Conservation (phyloP, 495 filamentous ascomycete genomes). For the Lasiosphaeria hispida region DNA sequence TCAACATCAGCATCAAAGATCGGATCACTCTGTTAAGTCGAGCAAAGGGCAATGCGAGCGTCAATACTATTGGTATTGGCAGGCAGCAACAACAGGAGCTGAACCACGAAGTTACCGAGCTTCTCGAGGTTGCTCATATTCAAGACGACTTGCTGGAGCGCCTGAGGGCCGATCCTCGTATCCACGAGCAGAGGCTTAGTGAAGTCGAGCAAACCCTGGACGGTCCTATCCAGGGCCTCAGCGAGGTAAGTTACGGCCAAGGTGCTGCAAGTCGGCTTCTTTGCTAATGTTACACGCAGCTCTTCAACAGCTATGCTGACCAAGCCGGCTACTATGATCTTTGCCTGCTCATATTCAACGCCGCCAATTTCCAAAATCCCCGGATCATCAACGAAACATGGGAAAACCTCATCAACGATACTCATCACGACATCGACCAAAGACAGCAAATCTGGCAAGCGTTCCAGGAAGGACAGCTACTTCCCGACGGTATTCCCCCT, state of each 20-base stretch:
- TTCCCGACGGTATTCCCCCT: slow-evolving; percentile 12
- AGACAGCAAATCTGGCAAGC: slow-evolving; percentile 41
- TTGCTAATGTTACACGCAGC: slow-evolving; percentile 48
- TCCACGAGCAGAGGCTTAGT: slow-evolving; percentile 55
- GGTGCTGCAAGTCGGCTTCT: background rate
- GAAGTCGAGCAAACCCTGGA: slow-evolving; percentile 66
- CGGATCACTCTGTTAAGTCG: slow-evolving; percentile 85
- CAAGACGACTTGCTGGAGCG: slow-evolving; percentile 88
- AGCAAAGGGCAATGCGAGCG: slow-evolving; percentile 83
- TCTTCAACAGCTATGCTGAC: slow-evolving; percentile 89
- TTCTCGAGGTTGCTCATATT: slow-evolving; percentile 90
- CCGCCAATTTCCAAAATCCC: slow-evolving; percentile 81
- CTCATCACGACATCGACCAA: slow-evolving; percentile 60
- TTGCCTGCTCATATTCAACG: slow-evolving; percentile 83
- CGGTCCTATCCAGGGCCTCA: slow-evolving; percentile 68
- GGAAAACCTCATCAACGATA: slow-evolving; percentile 71
- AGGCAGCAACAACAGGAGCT: slow-evolving; percentile 74
- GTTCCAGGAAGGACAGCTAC: slow-evolving; percentile 12
- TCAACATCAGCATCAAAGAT: slow-evolving; percentile 68
- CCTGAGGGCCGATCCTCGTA: slow-evolving; percentile 67
- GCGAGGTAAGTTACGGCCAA: slow-evolving; percentile 57
- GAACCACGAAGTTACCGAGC: slow-evolving; percentile 74
- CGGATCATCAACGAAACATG: slow-evolving; percentile 80
- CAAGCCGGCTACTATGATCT: slow-evolving; percentile 88
- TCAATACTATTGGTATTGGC: slow-evolving; percentile 65